These are phyloP conservation scores for Rosa multiflora DNA, from an alignment of 306 rosid species.

Conservation along the genomic window DNA sequence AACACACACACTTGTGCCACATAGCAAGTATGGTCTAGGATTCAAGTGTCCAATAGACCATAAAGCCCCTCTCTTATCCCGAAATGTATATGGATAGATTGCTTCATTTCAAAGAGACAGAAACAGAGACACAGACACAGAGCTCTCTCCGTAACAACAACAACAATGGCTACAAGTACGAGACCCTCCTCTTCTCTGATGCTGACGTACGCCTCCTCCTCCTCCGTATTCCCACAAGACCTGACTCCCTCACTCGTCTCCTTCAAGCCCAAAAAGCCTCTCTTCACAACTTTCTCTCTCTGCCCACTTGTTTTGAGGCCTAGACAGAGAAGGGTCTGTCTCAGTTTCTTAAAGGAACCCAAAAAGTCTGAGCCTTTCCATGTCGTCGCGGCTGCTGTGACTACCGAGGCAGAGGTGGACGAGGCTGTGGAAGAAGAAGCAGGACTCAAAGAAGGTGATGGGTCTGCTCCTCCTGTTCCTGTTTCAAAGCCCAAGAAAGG, in stretches of 20 bases:
- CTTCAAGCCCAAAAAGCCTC: conserved; percentile 47
- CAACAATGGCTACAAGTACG: conserved; percentile 56
- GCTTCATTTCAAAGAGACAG: not conserved
- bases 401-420: conserved; percentile 55
- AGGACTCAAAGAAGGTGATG: conserved; percentile 33
- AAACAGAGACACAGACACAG: not conserved
- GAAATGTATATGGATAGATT: conserved; percentile 12
- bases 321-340: conserved; percentile 22
- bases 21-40: not conserved
- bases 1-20: not conserved
- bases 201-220: conserved; percentile 50
- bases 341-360: conserved; percentile 24
- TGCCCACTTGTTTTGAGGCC: conserved; percentile 41
- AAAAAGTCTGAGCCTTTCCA: conserved; percentile 22
- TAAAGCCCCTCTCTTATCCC: conserved; percentile 26
- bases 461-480: conserved; percentile 13
- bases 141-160: conserved; percentile 10
- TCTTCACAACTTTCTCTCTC: conserved; percentile 39
- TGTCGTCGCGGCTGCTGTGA: conserved; percentile 45
- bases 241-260: conserved; percentile 48
- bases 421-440: conserved; percentile 48
- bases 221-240: conserved; percentile 52
- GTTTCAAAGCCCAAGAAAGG: conserved; percentile 75
- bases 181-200: conserved; percentile 66
- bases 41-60: not conserved